Evolutionary conservation across 352 stramenopile species (phyloP).

Genomic region (Globisporangium yorkense): DNA sequence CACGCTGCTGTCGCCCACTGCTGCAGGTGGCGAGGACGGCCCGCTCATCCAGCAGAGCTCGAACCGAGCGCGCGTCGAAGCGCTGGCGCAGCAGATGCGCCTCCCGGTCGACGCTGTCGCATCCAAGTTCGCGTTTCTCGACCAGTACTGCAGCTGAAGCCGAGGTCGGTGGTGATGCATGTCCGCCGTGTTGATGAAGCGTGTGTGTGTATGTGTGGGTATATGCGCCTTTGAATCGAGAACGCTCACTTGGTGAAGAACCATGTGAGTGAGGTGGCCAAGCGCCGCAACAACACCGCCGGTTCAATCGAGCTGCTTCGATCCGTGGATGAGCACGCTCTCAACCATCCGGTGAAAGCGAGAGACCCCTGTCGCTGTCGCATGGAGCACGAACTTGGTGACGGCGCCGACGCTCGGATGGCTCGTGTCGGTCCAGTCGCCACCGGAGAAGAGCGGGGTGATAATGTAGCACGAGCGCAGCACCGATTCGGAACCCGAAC

Average conservation of each 20-base stretch:
- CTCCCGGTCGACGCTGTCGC: slow-evolving; percentile 46
- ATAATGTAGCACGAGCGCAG: slow-evolving; percentile 40
- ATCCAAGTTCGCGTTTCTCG: slow-evolving; percentile 50
- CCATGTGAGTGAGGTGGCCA: too few species aligned
- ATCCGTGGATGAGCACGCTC: background rate
- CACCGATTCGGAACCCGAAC: slow-evolving; percentile 11
- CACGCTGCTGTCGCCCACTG: slow-evolving; percentile 23
- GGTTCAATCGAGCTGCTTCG: too few species aligned
- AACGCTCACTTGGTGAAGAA: too few species aligned
- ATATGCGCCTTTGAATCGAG: too few species aligned
- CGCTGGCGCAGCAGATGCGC: slow-evolving; percentile 40
- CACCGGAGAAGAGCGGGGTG: slow-evolving; percentile 13
- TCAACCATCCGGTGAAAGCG: slow-evolving; percentile 1
- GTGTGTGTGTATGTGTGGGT: background rate
- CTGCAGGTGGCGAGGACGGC: background rate
- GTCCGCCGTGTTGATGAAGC: background rate
- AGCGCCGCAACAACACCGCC: too few species aligned
- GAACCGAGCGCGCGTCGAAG: slow-evolving; percentile 26
- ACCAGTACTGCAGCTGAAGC: slow-evolving; percentile 21
- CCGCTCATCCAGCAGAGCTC: slow-evolving; percentile 21
- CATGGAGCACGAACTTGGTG: background rate
- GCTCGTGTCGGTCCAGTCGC: background rate
- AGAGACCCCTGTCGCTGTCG: background rate
- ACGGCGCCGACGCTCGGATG: background rate
- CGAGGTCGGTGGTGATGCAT: background rate